Conservation (phyloP, 805 yeast species). For the Komagataella ulmi region DNA sequence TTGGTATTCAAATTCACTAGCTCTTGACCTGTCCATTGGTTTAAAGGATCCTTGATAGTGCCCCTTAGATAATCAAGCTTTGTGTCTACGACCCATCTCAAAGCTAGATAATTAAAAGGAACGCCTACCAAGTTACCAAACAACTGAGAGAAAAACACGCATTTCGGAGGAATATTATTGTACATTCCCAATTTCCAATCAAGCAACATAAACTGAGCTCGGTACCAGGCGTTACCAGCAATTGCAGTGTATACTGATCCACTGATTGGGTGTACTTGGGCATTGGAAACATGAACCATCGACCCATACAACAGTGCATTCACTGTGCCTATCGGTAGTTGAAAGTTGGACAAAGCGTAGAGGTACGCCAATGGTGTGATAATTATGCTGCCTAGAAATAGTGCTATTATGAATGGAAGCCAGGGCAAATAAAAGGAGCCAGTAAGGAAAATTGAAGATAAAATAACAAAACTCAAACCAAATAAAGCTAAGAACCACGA, state of each 20-base stretch:
- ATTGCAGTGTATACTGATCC: slow-evolving; percentile 35
- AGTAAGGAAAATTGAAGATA: slow-evolving; percentile 19
- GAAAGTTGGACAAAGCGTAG: slow-evolving; percentile 37
- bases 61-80: slow-evolving; percentile 20
- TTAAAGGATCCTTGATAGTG: slow-evolving; percentile 24
- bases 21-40: slow-evolving; percentile 39
- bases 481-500: slow-evolving; percentile 28
- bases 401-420: slow-evolving; percentile 29
- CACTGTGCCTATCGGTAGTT: slow-evolving; percentile 36
- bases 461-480: slow-evolving; percentile 18
- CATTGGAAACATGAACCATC: slow-evolving; percentile 21
- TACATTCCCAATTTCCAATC: slow-evolving; percentile 39
- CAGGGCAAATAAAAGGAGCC: slow-evolving; percentile 19
- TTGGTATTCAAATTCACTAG: slow-evolving; percentile 29
- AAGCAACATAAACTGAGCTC: slow-evolving; percentile 27
- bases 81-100: slow-evolving; percentile 29
- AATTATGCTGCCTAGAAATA: slow-evolving; percentile 27
- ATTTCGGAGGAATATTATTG: slow-evolving; percentile 36
- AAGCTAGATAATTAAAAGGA: slow-evolving; percentile 35
- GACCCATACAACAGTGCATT: slow-evolving; percentile 35
- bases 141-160: slow-evolving; percentile 35
- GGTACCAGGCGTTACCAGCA: slow-evolving; percentile 41
- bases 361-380: slow-evolving; percentile 36
- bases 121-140: slow-evolving; percentile 39
- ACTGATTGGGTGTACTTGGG: slow-evolving; percentile 29